phyloP scores from a whole-genome alignment of 768 basidiomycete species.

The Mycena rosella region DNA sequence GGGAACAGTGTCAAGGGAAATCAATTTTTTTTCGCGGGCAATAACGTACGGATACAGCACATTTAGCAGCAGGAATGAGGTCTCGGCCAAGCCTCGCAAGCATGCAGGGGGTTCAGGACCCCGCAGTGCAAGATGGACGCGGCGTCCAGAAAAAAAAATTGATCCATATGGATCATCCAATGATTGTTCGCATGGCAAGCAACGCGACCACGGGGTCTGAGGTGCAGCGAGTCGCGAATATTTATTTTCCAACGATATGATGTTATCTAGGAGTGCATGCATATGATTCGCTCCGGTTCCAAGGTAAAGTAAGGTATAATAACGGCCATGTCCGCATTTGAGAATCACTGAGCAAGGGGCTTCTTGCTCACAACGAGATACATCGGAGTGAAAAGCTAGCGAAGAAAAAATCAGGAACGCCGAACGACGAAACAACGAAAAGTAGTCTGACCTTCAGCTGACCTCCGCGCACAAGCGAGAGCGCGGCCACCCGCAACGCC shows the following conservation, averaged over 20 bases:
- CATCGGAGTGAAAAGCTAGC: constrained; percentile 75
- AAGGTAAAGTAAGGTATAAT: constrained; percentile 13
- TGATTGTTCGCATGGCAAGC: background rate
- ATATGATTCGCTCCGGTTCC: too few relatives aligned
- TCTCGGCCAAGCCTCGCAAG: constrained; percentile 25
- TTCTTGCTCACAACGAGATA: constrained; percentile 57
- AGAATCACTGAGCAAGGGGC: constrained; percentile 4
- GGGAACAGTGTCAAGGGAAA: background rate
- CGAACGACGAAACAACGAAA: constrained; percentile 67
- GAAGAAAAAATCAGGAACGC: constrained; percentile 6
- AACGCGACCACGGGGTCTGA: too few relatives aligned
- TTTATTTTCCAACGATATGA: too few relatives aligned
- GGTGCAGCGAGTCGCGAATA: too few relatives aligned
- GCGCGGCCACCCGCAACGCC: too few relatives aligned
- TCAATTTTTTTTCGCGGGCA: background rate
- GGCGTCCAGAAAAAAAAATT: background rate
- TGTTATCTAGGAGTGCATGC: too few relatives aligned
- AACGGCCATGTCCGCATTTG: background rate
- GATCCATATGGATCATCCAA: too few relatives aligned
- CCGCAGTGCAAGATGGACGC: background rate
- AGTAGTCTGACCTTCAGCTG: too few relatives aligned
- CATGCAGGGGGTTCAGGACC: constrained; percentile 17
- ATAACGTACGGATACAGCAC: constrained; percentile 6
- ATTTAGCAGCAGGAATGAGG: constrained; percentile 27
- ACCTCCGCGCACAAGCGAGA: too few relatives aligned